These are phyloP conservation scores for Vinca major DNA, from an alignment of 305 asterid species.

Conservation along the genomic window DNA sequence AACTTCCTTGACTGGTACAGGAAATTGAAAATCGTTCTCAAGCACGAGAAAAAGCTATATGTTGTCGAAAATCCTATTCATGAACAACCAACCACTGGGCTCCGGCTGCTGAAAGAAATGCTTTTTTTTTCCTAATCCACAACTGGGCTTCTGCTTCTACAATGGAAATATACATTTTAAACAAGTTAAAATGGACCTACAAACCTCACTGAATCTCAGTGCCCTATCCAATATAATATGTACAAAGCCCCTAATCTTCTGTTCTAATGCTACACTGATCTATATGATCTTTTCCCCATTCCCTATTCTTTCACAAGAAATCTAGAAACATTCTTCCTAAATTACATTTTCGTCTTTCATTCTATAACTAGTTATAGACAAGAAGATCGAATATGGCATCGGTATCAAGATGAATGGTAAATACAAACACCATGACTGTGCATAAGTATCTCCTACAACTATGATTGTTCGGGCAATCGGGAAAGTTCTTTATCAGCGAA, in stretches of 20 bases:
- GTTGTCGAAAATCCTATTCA: too few species aligned
- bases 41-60: too few species aligned
- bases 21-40: too few species aligned
- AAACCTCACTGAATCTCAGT: neutral
- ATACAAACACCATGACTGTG: neutral
- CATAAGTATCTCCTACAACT: constrained; percentile 9
- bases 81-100: too few species aligned
- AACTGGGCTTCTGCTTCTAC: neutral
- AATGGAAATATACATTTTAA: constrained; percentile 1
- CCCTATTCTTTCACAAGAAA: constrained; percentile 10
- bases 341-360: constrained; percentile 5
- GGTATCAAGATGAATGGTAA: neutral
- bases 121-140: neutral
- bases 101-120: too few species aligned
- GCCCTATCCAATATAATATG: constrained; percentile 15
- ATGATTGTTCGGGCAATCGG: constrained; percentile 60
- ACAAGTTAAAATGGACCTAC: neutral
- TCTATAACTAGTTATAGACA: constrained; percentile 22
- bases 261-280: constrained; percentile 16
- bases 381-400: neutral
- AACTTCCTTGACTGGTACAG: too few species aligned
- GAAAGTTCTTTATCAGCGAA: constrained; percentile 88
- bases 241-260: constrained; percentile 18
- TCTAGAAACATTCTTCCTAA: constrained; percentile 9
- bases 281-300: constrained; percentile 9